Base-by-base conservation (phyloP, 2,329 filamentous ascomycete species). In the Penicillium oxalicum region DNA sequence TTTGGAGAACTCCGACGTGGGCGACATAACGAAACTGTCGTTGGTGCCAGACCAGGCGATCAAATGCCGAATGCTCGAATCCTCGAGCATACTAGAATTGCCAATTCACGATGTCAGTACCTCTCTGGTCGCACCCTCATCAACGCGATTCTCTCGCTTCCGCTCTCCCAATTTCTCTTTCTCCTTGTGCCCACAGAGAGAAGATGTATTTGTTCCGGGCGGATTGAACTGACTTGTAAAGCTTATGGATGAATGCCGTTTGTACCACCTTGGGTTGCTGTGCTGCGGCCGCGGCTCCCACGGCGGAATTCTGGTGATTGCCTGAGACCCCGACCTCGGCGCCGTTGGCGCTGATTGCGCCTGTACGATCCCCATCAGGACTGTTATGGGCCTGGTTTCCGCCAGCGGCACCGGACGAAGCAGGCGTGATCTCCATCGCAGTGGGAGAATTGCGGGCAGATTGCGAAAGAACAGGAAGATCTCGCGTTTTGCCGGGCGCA, bases 21-120 rank as follows among this genome's bases (percentile, higher is more conserved):
- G 93, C 24, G 91, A 95, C 89, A 98, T 97, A 64, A 98, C 90
- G 68, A 98, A 98, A 72, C 93, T 97, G 69, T 98, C 93, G 51
- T 91, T 90, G 44, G 87, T 87, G 59, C 77, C 84, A 1, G 91
- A 95, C 93, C 93, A 98, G 7, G 91, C 95, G 63, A 98, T 98
- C 53, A 98, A 76, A 69, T 97, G 91, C 63, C 93, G 87, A 53
- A 98, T 98, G 61, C 78, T 86, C 33, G 84, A 84, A 67, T 98
- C 93, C 70, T 98, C 93, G 53, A 98, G 77, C 93, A 98, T 97
- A 73, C 91, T 97, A 65, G 56, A 32, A 32, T 40, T 43, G 24
- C 32, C n/a, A 34, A 18, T 18, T 28, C 6, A 18, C 48, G 27
- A 25, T 27, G 54, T 65, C 38, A 67, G 59, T 49, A 35, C 27